Evolutionary conservation across 495 filamentous ascomycete species (phyloP).

Genomic region (Aspergillus baeticus): DNA sequence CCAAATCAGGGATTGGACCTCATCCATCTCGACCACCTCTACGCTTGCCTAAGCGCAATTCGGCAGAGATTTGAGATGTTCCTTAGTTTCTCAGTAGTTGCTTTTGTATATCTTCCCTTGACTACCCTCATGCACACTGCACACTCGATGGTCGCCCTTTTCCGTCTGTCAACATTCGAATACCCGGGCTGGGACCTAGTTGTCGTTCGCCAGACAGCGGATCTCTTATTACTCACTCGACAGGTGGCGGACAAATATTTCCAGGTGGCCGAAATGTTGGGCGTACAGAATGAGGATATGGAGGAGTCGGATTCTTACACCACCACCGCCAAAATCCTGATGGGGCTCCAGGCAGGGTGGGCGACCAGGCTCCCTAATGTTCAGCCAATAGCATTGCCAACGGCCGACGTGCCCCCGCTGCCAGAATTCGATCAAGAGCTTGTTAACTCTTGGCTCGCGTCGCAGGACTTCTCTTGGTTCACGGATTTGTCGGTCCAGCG

Average conservation of each 20-base stretch:
- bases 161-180: slow-evolving; percentile 19
- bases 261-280: not conserved
- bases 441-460: not conserved
- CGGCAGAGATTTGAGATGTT: slow-evolving; percentile 12
- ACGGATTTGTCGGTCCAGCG: not conserved
- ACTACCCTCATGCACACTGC: slow-evolving; percentile 11
- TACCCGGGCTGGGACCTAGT: slow-evolving; percentile 20
- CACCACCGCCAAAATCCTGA: not conserved
- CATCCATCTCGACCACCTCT: slow-evolving; percentile 16
- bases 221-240: slow-evolving; percentile 7
- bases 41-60: slow-evolving; percentile 18
- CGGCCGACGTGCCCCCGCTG: not conserved
- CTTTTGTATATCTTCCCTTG: slow-evolving; percentile 6
- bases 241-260: not conserved
- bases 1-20: slow-evolving; percentile 1
- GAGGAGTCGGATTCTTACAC: not conserved
- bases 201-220: slow-evolving; percentile 5
- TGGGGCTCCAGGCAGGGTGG: not conserved
- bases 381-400: not conserved
- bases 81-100: slow-evolving; percentile 5
- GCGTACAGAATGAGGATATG: not conserved
- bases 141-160: slow-evolving; percentile 16
- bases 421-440: not conserved
- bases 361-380: not conserved
- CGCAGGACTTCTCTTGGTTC: not conserved